Evolutionary conservation across 1,284 basidiomycete genomes (phyloP), one percentile per base, ranked within the genome.

Genomic region (Mycosarcoma maydis): DNA sequence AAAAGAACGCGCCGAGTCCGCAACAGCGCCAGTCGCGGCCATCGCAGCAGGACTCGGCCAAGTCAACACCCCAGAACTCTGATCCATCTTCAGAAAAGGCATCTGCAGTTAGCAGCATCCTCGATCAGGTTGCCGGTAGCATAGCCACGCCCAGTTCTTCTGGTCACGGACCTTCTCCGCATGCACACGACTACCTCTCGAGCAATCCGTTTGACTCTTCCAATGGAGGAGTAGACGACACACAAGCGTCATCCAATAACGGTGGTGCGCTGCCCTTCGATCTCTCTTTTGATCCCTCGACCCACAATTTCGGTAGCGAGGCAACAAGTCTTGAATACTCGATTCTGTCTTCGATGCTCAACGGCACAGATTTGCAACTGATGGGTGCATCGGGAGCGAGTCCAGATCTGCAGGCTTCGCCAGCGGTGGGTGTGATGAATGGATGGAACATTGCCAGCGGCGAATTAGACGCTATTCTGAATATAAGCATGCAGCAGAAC

Each of bases 261-360:
- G 55, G 34, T 11, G 47, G 33, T 9, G 30, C 51, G 19, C 56
- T 49, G 19, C 56, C 50, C 7, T 60, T 57, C 33, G 66, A 59
- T 24, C 85, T 82, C 57, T 87, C 89, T 62, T 85, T 88, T 8
- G 85, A 92, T 71, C 87, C 23, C 86, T 89, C 77, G 87, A 47
- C 59, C 40, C 88, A 88, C 79, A 77, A 87, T 34, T 92, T 92
- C 81, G 90, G 89, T 44, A 91, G 91, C 37, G 91, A 93, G 81
- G 90, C 90, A 16, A 91, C 91, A 14, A 93, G 92, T 80, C 85
- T 94, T 59, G 93, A 95, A 80, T 94, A 94, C 83, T 92, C 91
- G 42, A 93, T 94, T 62, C 86, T 95, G 7, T 91, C 90, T 30
- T 89, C 90, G n/a, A 94, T 95, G 82, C 86, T 95, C 34, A 80